Evolutionary conservation across 352 stramenopile species (phyloP).

Genomic region (Pythium plurisporium): DNA sequence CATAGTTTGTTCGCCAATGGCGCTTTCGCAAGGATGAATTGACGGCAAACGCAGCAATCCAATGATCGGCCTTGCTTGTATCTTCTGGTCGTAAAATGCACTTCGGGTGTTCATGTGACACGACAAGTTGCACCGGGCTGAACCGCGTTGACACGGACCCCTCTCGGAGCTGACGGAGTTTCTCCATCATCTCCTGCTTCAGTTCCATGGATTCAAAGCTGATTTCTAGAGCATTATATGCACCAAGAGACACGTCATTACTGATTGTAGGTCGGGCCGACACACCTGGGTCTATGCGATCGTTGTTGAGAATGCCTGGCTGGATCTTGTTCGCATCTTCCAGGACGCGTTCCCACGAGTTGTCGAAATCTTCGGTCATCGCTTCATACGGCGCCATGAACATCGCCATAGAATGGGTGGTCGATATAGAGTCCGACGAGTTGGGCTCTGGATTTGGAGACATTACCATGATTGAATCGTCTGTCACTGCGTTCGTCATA

Average conservation of each 20-base stretch:
- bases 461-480: not conserved
- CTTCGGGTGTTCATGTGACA: constrained; percentile 36
- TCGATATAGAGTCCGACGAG: not conserved
- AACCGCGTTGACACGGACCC: constrained; percentile 44
- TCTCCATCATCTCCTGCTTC: constrained; percentile 28
- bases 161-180: constrained; percentile 44
- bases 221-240: constrained; percentile 30
- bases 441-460: not conserved
- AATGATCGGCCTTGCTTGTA: not conserved
- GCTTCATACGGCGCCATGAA: constrained; percentile 21
- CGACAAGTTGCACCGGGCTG: constrained; percentile 40
- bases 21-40: constrained; percentile 46
- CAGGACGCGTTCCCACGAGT: constrained; percentile 14
- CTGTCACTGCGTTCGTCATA: constrained; percentile 15
- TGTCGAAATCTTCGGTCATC: constrained; percentile 19
- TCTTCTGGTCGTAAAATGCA: not conserved
- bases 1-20: constrained; percentile 35
- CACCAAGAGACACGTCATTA: constrained; percentile 7
- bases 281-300: not conserved
- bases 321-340: constrained; percentile 11
- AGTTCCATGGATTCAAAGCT: constrained; percentile 45
- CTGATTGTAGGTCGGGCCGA: not conserved
- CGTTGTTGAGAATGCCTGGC: not conserved
- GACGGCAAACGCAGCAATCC: constrained; percentile 36
- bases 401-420: not conserved